phyloP scores from a whole-genome alignment of 768 basidiomycete genomes.

The Rhodotorula kratochvilovae region DNA sequence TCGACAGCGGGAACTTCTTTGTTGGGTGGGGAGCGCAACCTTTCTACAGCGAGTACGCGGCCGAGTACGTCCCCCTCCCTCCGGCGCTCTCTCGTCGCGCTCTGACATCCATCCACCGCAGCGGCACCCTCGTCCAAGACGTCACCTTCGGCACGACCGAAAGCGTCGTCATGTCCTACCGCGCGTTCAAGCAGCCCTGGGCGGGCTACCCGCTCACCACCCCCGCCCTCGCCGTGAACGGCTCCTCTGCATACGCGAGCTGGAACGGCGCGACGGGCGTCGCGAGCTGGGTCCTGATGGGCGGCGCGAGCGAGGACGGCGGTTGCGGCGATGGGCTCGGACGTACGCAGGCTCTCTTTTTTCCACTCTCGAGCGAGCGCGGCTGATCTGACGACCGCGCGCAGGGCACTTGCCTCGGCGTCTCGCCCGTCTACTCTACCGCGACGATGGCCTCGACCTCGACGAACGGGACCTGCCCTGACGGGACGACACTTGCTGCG shows the following conservation, averaged over 20 bases:
- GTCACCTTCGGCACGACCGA: slow-evolving; percentile 36
- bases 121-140: slow-evolving; percentile 37
- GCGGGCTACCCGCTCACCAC: background rate
- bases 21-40: slow-evolving; percentile 4
- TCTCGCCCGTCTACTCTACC: slow-evolving; percentile 14
- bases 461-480: slow-evolving; percentile 15
- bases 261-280: slow-evolving; percentile 7
- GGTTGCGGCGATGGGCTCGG: background rate
- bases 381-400: background rate
- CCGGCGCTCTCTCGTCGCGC: background rate
- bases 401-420: slow-evolving; percentile 25
- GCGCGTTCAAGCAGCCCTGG: slow-evolving; percentile 3
- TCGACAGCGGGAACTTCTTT: background rate
- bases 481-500: background rate
- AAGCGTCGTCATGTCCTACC: slow-evolving; percentile 34
- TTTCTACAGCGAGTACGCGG: background rate
- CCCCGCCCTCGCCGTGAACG: background rate
- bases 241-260: background rate
- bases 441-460: background rate
- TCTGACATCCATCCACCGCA: too few species aligned
- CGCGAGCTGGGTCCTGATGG: background rate
- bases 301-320: background rate
- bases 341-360: background rate
- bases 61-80: background rate
- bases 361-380: too few species aligned